Evolutionary conservation across 164 flowering plant species (phyloP).

Genomic region (Magnolia sinica): DNA sequence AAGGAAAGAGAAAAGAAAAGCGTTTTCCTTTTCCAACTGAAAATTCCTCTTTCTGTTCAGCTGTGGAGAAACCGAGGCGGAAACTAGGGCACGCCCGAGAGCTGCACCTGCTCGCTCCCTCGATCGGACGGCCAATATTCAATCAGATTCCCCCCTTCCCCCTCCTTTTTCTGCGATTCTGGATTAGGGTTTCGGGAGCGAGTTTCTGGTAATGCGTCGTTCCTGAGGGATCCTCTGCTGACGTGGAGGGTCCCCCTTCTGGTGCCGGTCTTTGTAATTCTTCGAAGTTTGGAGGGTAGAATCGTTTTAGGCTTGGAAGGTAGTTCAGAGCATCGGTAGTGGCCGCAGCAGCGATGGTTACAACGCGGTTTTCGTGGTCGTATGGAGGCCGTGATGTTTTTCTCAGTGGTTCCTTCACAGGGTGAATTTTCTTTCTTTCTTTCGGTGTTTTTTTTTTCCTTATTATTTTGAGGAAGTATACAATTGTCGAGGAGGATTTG

Average conservation of each 20-base stretch:
- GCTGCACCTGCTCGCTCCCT: background rate
- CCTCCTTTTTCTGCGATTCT: background rate
- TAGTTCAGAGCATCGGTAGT: background rate
- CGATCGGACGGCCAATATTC: background rate
- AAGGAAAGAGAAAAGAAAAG: no score
- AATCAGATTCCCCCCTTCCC: background rate
- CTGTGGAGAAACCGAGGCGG: no score
- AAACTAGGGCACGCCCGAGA: no score
- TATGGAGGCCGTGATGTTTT: conserved; percentile 19
- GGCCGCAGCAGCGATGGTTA: conserved; percentile 10
- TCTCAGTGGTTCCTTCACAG: conserved; percentile 18
- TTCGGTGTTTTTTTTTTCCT: background rate
- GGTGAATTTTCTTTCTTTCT: background rate
- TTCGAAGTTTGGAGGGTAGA: background rate
- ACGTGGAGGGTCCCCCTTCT: background rate
- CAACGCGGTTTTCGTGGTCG: conserved; percentile 18
- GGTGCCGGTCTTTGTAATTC: conserved; percentile 3
- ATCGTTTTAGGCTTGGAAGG: background rate
- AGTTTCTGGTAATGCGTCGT: background rate
- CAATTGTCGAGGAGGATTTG: no score
- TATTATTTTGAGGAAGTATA: background rate
- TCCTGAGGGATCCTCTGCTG: background rate
- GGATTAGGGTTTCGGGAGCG: conserved; percentile 1
- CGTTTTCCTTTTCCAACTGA: no score
- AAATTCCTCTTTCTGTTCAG: no score